Evolutionary conservation across 164 flowering plant species (phyloP).

Genomic region (Macadamia integrifolia): DNA sequence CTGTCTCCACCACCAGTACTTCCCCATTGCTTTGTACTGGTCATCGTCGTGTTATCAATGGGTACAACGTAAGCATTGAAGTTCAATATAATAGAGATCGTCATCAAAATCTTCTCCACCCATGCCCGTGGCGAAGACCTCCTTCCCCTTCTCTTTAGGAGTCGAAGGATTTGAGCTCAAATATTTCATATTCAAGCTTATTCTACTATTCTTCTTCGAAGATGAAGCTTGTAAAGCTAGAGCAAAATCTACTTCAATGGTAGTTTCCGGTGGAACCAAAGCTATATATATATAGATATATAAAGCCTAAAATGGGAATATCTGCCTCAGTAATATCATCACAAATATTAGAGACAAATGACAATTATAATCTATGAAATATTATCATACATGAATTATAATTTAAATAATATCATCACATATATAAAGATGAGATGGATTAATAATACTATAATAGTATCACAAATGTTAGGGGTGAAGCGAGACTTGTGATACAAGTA

Average conservation of each 20-base stretch:
- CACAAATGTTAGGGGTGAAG: too few relatives aligned
- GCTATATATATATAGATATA: too few relatives aligned
- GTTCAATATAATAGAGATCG: slow-evolving; percentile 42
- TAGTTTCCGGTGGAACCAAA: slow-evolving; percentile 44
- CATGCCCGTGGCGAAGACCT: slow-evolving; percentile 34
- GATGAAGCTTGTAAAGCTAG: slow-evolving; percentile 76
- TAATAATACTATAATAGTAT: too few relatives aligned
- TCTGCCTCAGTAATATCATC: too few relatives aligned
- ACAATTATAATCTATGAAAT: too few relatives aligned
- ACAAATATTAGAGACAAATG: too few relatives aligned
- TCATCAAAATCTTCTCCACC: slow-evolving; percentile 49
- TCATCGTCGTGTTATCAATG: slow-evolving; percentile 23
- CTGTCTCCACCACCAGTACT: slow-evolving; percentile 99
- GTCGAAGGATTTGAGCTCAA: slow-evolving; percentile 25
- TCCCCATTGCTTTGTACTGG: slow-evolving; percentile 69
- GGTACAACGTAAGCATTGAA: slow-evolving; percentile 19
- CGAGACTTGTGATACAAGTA: too few relatives aligned
- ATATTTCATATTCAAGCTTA: slow-evolving; percentile 22
- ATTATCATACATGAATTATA: too few relatives aligned
- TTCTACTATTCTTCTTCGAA: slow-evolving; percentile 44
- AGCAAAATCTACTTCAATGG: slow-evolving; percentile 75
- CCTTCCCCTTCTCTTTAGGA: slow-evolving; percentile 58
- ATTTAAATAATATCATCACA: too few relatives aligned
- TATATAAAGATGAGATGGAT: too few relatives aligned
- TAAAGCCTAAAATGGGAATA: too few relatives aligned